Evolutionary conservation across 208 protist genomes (phyloP).

Genomic region (Phytomonas sp.): DNA sequence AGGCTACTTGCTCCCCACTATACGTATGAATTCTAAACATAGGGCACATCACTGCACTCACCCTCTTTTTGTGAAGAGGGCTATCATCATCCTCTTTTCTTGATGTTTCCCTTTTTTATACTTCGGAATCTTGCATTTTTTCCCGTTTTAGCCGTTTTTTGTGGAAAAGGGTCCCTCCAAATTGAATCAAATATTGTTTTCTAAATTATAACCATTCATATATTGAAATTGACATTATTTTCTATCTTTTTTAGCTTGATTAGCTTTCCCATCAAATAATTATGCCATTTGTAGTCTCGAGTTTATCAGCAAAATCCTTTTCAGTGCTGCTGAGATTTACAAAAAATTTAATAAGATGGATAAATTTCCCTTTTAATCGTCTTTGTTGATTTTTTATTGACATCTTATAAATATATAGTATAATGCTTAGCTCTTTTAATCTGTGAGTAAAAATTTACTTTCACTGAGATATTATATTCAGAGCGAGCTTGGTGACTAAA

Average conservation of each 20-base stretch:
- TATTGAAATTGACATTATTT: neutral
- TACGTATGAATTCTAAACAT: neutral
- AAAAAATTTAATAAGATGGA: neutral
- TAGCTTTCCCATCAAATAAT: neutral
- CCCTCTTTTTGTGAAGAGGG: neutral
- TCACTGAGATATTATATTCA: neutral
- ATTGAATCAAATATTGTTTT: neutral
- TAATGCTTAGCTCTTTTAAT: neutral
- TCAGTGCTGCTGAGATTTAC: neutral
- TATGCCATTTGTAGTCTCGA: neutral
- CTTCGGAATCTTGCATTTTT: neutral
- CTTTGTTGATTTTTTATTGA: constrained; percentile 6
- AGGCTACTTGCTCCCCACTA: neutral
- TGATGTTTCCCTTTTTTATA: neutral
- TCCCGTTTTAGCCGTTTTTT: neutral
- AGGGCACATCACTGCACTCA: neutral
- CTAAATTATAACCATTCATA: neutral
- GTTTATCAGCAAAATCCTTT: neutral
- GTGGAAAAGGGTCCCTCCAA: neutral
- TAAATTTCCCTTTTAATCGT: constrained; percentile 1
- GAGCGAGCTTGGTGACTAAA: neutral
- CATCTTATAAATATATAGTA: neutral
- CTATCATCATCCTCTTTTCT: neutral
- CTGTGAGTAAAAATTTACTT: neutral
- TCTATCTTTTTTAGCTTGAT: neutral